Conservation (phyloP, 139 green algal genomes). For the Tetradesmus obliquus region DNA sequence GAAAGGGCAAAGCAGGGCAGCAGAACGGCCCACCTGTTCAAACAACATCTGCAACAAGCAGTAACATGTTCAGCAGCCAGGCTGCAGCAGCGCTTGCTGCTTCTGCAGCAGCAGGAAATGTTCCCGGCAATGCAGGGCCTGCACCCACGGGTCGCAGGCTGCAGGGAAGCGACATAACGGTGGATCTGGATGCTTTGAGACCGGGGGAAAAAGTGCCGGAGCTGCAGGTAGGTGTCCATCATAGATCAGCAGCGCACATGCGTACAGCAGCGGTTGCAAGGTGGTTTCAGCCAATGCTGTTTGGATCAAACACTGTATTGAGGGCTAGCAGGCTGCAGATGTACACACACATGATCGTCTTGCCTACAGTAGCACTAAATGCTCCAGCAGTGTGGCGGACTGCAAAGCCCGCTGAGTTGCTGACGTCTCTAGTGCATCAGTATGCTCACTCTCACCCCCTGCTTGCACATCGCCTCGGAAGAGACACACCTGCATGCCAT, state of each 20-base stretch:
- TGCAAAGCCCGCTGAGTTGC: too few species aligned
- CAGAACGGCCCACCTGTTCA: not conserved
- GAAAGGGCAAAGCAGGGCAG: not conserved
- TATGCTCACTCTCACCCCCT: not conserved
- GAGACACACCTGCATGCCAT: not conserved
- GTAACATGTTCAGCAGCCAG: constrained; percentile 31
- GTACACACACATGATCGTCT: too few species aligned
- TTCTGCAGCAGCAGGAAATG: constrained; percentile 1
- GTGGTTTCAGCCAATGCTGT: not conserved
- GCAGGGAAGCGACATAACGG: not conserved
- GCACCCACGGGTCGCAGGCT: constrained; percentile 19
- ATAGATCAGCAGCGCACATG: not conserved
- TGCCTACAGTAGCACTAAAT: too few species aligned
- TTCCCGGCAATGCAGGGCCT: too few species aligned
- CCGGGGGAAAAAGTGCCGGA: constrained; percentile 19
- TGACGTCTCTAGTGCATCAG: not conserved
- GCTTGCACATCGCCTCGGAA: not conserved
- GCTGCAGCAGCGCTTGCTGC: constrained; percentile 34
- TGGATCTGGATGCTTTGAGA: constrained; percentile 32
- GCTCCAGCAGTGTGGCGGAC: too few species aligned
- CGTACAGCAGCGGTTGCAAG: not conserved
- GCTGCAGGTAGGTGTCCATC: constrained; percentile 32
- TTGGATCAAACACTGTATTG: not conserved
- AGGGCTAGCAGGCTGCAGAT: not conserved
- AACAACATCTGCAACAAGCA: not conserved